Evolutionary conservation across 345 rosid genomes (phyloP).

Genomic region (Bruguiera parviflora): DNA sequence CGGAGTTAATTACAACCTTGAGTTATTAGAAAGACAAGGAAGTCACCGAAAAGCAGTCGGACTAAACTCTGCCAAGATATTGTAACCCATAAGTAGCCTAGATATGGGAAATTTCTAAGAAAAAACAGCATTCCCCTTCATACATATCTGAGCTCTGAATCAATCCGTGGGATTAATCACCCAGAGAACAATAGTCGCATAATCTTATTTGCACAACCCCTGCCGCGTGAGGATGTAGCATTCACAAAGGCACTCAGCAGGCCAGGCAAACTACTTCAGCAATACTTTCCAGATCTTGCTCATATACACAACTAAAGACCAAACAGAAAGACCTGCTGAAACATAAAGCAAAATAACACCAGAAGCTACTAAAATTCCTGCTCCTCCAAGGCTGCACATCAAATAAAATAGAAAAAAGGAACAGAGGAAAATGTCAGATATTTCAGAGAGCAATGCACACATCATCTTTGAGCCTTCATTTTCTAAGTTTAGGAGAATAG

Average conservation of each 20-base stretch:
- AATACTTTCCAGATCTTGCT: constrained; percentile 74
- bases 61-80: not conserved
- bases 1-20: too few relatives aligned
- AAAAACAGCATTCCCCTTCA: constrained; percentile 24
- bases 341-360: constrained; percentile 82
- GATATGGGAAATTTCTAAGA: constrained; percentile 17
- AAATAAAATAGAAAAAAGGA: not conserved
- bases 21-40: too few relatives aligned
- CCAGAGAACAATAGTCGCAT: not conserved
- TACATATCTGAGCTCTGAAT: constrained; percentile 22
- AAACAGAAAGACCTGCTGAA: constrained; percentile 86
- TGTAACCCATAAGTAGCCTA: constrained; percentile 17
- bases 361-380: constrained; percentile 47
- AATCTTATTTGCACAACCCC: not conserved
- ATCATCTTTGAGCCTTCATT: not conserved
- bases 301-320: constrained; percentile 88
- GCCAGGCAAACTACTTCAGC: constrained; percentile 46
- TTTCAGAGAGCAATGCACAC: not conserved
- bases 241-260: constrained; percentile 3
- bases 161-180: constrained; percentile 5
- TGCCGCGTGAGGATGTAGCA: not conserved
- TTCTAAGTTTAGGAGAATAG: not conserved
- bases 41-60: not conserved
- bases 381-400: constrained; percentile 52
- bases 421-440: constrained; percentile 2